phyloP scores from a whole-genome alignment of 2,329 filamentous ascomycete genomes.

The Monilinia vaccinii-corymbosi region DNA sequence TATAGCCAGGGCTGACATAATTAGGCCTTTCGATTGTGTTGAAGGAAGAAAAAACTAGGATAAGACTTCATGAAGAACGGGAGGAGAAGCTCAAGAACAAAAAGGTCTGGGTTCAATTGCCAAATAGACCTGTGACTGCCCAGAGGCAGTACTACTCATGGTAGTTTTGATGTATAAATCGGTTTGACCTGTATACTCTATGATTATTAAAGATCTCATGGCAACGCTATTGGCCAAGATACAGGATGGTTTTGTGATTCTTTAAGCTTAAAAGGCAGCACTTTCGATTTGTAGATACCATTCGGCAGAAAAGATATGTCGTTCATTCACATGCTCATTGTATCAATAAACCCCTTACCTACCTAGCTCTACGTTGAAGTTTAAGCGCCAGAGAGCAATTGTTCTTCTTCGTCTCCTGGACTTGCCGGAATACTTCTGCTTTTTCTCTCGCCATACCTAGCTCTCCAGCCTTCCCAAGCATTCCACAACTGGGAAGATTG shows the following conservation, averaged over 20 bases:
- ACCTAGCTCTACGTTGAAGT: too few species aligned
- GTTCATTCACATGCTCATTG: not conserved
- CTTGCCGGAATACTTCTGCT: conserved; percentile 7
- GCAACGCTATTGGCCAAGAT: not conserved
- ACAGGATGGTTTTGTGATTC: not conserved
- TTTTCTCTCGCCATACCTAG: conserved; percentile 5
- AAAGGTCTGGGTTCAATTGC: conserved; percentile 80
- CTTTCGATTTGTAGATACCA: not conserved
- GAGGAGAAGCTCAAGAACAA: conserved; percentile 64
- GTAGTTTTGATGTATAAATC: conserved; percentile 39
- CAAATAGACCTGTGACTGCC: conserved; percentile 72
- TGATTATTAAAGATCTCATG: not conserved
- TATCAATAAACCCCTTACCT: not conserved
- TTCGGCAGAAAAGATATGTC: not conserved
- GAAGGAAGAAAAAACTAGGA: conserved; percentile 88
- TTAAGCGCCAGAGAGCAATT: conserved; percentile 3
- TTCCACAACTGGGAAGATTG: conserved; percentile 15
- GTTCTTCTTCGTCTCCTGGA: conserved; percentile 11
- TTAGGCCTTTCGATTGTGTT: conserved; percentile 68
- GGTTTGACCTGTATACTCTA: conserved; percentile 4
- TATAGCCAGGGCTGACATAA: conserved; percentile 8
- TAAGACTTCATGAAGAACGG: conserved; percentile 70
- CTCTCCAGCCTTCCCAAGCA: conserved; percentile 12
- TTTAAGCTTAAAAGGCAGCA: not conserved
- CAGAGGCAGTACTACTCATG: conserved; percentile 89